Evolutionary conservation across 73 alveolate genomes (phyloP).

Genomic region (Loxodes magnus): DNA sequence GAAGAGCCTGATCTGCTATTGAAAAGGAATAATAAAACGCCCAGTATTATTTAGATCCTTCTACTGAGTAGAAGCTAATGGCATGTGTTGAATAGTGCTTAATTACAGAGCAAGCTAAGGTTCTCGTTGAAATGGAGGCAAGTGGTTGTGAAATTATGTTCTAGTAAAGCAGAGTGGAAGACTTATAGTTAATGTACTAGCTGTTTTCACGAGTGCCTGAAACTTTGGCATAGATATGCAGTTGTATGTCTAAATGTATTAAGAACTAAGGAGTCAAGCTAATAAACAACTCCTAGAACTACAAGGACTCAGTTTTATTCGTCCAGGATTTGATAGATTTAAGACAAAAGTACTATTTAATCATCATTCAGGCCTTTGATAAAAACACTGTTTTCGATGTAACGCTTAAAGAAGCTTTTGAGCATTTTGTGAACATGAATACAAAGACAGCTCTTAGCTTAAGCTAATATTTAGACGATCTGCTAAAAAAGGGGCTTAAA

Average conservation of each 20-base stretch:
- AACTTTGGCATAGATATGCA: conserved; percentile 3
- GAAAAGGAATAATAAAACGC: conserved; percentile 42
- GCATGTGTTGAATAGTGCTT: conserved; percentile 19
- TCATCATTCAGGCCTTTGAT: conserved; percentile 24
- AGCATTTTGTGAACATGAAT: conserved; percentile 18
- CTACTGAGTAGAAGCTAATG: conserved; percentile 26
- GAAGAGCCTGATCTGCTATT: conserved; percentile 24
- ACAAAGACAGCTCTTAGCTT: conserved; percentile 26
- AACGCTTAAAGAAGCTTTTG: conserved; percentile 36
- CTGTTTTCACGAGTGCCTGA: conserved; percentile 24
- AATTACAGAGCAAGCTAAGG: conserved; percentile 23
- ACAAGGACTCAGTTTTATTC: conserved; percentile 14
- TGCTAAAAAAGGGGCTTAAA: conserved; percentile 30
- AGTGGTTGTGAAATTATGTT: conserved; percentile 28
- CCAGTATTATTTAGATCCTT: conserved; percentile 16
- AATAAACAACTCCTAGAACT: conserved; percentile 7
- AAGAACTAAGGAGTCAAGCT: conserved; percentile 21
- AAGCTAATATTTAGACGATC: conserved; percentile 28
- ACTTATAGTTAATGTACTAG: conserved; percentile 26
- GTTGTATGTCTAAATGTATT: conserved; percentile 13
- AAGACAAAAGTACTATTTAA: conserved; percentile 30
- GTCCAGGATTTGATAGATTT: conserved; percentile 18
- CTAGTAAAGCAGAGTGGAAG: conserved; percentile 14
- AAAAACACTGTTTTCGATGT: conserved; percentile 22
- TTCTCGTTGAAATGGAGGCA: conserved; percentile 28